Conservation (phyloP, 768 basidiomycete genomes). For the Trichaptum fuscoviolaceum region DNA sequence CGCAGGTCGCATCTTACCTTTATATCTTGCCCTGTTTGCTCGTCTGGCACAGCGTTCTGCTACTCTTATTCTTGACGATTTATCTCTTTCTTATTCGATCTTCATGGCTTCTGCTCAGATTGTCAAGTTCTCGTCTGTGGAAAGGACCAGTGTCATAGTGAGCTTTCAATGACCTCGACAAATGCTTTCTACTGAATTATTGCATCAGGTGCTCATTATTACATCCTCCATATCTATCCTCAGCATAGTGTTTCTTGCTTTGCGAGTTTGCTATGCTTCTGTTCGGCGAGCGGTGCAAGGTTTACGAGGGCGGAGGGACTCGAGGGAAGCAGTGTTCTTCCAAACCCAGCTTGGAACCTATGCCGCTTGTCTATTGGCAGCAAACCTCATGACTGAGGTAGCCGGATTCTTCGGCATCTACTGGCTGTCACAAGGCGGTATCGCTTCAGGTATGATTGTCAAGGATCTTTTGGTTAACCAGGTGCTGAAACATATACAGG, state of each 20-base stretch:
- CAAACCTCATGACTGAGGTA: constrained; percentile 47
- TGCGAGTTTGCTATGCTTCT: constrained; percentile 35
- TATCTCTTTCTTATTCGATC: not conserved
- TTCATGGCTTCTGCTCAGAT: not conserved
- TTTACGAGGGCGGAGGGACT: not conserved
- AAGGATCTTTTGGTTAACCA: not conserved
- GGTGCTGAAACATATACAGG: not conserved
- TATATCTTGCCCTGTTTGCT: constrained; percentile 1
- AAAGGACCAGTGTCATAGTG: not conserved
- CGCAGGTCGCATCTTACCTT: not conserved
- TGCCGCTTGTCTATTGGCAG: constrained; percentile 54
- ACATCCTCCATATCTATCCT: constrained; percentile 31
- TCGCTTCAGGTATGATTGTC: constrained; percentile 40
- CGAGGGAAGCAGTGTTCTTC: constrained; percentile 54
- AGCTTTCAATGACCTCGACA: not conserved
- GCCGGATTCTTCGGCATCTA: constrained; percentile 50
- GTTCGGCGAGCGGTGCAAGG: constrained; percentile 3
- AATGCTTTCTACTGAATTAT: not conserved
- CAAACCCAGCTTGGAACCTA: constrained; percentile 68
- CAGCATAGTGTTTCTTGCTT: constrained; percentile 44
- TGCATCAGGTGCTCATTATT: not conserved
- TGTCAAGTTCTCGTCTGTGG: not conserved
- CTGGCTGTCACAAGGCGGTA: constrained; percentile 41
- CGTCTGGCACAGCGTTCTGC: not conserved
- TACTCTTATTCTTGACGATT: not conserved